These are phyloP conservation scores for Tetrahymena borealis DNA, from an alignment of 73 alveolate species.

Conservation along the genomic window DNA sequence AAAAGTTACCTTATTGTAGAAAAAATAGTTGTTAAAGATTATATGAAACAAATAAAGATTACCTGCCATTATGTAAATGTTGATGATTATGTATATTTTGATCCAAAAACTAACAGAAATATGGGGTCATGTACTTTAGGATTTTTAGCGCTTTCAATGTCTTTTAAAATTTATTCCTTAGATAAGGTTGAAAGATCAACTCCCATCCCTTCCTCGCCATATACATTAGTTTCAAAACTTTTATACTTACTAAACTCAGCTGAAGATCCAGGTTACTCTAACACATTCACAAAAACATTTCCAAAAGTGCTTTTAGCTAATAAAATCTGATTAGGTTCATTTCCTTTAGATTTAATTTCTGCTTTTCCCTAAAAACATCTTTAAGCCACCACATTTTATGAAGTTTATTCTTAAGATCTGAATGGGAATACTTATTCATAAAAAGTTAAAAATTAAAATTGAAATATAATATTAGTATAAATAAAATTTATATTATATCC, in stretches of 20 bases:
- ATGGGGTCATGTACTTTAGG: neutral
- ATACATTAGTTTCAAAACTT: neutral
- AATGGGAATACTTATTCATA: too few relatives aligned
- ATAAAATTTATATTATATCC: too few relatives aligned
- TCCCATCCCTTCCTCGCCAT: neutral
- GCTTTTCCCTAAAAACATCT: neutral
- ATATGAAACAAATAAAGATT: neutral
- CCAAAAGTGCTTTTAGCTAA: neutral
- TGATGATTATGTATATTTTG: neutral
- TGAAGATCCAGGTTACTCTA: neutral
- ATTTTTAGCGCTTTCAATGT: neutral
- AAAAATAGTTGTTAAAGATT: neutral
- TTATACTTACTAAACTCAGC: neutral
- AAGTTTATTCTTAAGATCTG: too few relatives aligned
- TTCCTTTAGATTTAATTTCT: neutral
- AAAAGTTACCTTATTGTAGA: neutral
- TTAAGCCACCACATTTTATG: neutral
- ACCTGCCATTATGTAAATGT: neutral
- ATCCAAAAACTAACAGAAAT: neutral
- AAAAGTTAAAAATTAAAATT: too few relatives aligned
- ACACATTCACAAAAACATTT: neutral
- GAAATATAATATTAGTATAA: too few relatives aligned
- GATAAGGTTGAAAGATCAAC: neutral
- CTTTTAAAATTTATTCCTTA: neutral
- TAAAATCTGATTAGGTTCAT: neutral